These are phyloP conservation scores for Aureobasidium mangrovei DNA, from an alignment of 2,329 filamentous ascomycete genomes.

Conservation along the genomic window DNA sequence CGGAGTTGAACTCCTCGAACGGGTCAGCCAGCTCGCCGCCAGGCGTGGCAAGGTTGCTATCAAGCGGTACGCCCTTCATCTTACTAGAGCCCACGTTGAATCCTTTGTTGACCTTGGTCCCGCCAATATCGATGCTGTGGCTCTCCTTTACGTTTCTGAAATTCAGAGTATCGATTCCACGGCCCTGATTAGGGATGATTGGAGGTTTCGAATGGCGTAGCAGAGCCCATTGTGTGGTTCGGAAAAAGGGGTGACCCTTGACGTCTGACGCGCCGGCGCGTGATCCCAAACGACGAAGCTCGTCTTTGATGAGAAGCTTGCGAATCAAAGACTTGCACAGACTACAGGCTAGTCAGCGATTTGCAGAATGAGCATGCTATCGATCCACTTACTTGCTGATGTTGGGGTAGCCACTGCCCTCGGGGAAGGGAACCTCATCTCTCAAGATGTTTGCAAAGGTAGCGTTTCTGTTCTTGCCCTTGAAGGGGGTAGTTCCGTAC, in stretches of 20 bases:
- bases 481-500: conserved; percentile 96
- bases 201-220: conserved; percentile 97
- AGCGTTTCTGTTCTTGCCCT: conserved; percentile 96
- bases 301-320: conserved; percentile 96
- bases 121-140: conserved; percentile 79
- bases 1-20: conserved; percentile 97
- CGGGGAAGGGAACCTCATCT: conserved; percentile 93
- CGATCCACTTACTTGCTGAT: conserved; percentile 71
- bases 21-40: conserved; percentile 76
- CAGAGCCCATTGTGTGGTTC: conserved; percentile 89
- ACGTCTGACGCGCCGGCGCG: conserved; percentile 94
- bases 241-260: conserved; percentile 93
- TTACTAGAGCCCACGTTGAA: conserved; percentile 26
- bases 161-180: conserved; percentile 87
- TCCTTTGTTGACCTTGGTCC: conserved; percentile 37
- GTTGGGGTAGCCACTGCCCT: conserved; percentile 72
- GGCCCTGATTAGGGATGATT: conserved; percentile 85
- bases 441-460: conserved; percentile 96
- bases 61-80: conserved; percentile 73
- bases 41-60: conserved; percentile 77
- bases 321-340: conserved; percentile 94
- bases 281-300: conserved; percentile 84
- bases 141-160: conserved; percentile 98
- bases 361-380: not conserved
- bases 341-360: conserved; percentile 38